These are phyloP conservation scores for Ciborinia camelliae DNA, from an alignment of 2,329 filamentous ascomycete genomes.

Conservation along the genomic window DNA sequence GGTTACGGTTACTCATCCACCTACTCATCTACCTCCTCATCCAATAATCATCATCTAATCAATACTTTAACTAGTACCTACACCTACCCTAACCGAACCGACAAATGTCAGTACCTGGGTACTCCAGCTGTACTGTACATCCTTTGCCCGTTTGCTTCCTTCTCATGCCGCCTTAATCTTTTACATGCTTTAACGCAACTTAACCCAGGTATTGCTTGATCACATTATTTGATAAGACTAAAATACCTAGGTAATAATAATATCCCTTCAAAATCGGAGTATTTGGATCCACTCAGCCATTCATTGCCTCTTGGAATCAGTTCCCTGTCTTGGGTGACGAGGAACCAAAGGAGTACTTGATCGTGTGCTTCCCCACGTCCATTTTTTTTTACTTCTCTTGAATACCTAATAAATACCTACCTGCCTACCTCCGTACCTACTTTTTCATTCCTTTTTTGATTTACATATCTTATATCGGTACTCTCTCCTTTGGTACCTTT, in stretches of 20 bases:
- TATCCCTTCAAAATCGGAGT: too few species aligned
- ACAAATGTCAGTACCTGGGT: too few species aligned
- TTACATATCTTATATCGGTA: background rate
- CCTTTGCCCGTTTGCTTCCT: too few species aligned
- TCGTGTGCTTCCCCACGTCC: constrained; percentile 14
- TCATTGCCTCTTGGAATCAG: background rate
- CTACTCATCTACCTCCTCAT: too few species aligned
- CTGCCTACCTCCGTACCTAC: too few species aligned
- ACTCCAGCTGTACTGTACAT: too few species aligned
- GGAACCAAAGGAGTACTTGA: constrained; percentile 11
- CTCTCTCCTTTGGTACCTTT: background rate
- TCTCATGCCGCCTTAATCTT: constrained; percentile 12
- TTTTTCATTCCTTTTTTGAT: background rate
- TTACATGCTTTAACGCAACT: background rate
- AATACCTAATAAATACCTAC: background rate
- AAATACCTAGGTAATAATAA: too few species aligned
- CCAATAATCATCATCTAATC: background rate
- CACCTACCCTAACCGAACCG: too few species aligned
- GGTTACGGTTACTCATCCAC: too few species aligned
- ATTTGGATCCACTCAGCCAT: constrained; percentile 10
- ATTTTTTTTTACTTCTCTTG: background rate
- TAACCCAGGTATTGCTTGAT: background rate
- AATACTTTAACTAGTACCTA: background rate
- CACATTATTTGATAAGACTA: background rate
- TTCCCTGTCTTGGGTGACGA: constrained; percentile 2